Evolutionary conservation across 2,329 filamentous ascomycete genomes (phyloP), one percentile per base, ranked within the genome.

Genomic region (Dissoconium aciculare): DNA sequence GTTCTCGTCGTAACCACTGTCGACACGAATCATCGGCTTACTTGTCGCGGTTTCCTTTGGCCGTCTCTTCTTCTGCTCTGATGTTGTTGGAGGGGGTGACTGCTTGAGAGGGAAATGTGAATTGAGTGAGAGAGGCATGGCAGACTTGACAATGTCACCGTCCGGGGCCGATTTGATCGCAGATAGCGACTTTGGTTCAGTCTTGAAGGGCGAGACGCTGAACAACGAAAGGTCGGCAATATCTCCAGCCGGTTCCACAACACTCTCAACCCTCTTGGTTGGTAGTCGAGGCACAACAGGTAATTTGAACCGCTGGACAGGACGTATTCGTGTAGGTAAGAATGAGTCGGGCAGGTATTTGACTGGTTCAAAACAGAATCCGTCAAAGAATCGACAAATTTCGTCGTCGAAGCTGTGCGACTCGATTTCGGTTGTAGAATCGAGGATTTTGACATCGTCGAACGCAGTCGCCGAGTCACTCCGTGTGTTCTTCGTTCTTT

Each of bases 331-430:
- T 40, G 37, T 5, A 34, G 26, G 4, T 34, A 10, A 11, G 33
- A 32, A 2, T 47, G 30, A 8, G 10, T 45, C 45, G n/a, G 42
- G 46, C 14, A 37, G 41, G 29, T 39, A 47, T 4, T 28, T 35
- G 5, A 49, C 46, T 9, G 44, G 35, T 16, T 49, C 46, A n/a
- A 59, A 46, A 10, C 52, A 52, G 27, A 60, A 53, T 3, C 47
- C 49, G 13, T 56, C 50, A 29, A 63, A 60, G 43, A 54, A 62
- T 25, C 51, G 49, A 28, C 56, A 54, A n/a, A 60, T 49, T 15
- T 55, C 50, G 13, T 63, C 58, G 19, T n/a, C 8, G 19, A 23
- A n/a, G n/a, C n/a, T n/a, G n/a, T n/a, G n/a, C 19, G 19, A 23
- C 19, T 8, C 19, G 8, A 23, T 23, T n/a, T 8, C 19, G 19